These are phyloP conservation scores for Elsinoe fawcettii DNA, from an alignment of 2,329 filamentous ascomycete species.

Conservation along the genomic window DNA sequence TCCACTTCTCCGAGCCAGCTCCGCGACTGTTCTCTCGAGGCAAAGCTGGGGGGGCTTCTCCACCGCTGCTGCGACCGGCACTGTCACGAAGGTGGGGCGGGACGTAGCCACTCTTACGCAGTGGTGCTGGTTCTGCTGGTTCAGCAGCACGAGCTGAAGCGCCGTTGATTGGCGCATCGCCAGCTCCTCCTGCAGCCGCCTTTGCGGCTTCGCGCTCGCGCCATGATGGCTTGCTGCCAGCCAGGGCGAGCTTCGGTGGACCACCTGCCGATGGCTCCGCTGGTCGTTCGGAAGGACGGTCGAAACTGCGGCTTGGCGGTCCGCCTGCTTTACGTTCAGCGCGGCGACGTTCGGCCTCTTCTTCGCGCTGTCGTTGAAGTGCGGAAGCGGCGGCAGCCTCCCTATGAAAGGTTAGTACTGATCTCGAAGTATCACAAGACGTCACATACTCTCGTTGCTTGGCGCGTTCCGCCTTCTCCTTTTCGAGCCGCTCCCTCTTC, in stretches of 20 bases:
- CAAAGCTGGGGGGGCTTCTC: constrained; percentile 26
- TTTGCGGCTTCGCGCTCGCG: constrained; percentile 60
- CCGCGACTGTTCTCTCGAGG: constrained; percentile 22
- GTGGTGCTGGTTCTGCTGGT: constrained; percentile 25
- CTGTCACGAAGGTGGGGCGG: constrained; percentile 37
- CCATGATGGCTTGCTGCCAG: constrained; percentile 60
- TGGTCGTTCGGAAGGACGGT: constrained; percentile 39
- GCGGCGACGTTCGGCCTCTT: constrained; percentile 73
- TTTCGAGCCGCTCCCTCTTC: constrained; percentile 62
- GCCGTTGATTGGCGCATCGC: constrained; percentile 23
- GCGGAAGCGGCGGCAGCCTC: constrained; percentile 56
- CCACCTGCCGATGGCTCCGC: constrained; percentile 37
- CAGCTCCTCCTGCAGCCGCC: constrained; percentile 29
- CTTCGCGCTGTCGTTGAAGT: constrained; percentile 71
- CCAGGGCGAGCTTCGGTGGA: constrained; percentile 55
- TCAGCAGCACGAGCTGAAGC: constrained; percentile 28
- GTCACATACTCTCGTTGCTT: constrained; percentile 50
- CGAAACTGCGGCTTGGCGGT: constrained; percentile 31
- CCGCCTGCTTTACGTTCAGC: constrained; percentile 50
- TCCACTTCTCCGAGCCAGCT: constrained; percentile 16
- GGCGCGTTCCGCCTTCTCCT: constrained; percentile 58
- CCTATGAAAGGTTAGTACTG: constrained; percentile 37
- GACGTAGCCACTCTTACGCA: constrained; percentile 38
- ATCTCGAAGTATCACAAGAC: not conserved
- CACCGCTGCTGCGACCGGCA: constrained; percentile 24